Evolutionary conservation across 1,284 basidiomycete species (phyloP), one percentile per base, ranked within the genome.

Genomic region (Cryptococcus wingfieldii): DNA sequence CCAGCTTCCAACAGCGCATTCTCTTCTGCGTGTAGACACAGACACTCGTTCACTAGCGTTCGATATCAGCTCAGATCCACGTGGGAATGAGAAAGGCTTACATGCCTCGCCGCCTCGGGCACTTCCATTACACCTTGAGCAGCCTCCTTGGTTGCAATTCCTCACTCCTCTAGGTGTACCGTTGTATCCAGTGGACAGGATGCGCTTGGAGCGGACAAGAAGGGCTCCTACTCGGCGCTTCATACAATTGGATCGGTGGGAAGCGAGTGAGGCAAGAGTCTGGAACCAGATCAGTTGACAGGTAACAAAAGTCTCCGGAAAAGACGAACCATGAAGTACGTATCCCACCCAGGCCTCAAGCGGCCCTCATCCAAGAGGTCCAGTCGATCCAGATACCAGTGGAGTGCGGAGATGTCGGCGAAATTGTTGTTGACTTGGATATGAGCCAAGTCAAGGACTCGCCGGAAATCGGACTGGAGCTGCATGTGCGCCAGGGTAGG

Each of bases 151-250:
- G 66, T 89, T 88, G 70, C 93, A 96, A 68, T 96, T 96, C 38
- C 67, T 80, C 42, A 97, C 80, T 3, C 93, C 92, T 9, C 91
- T 83, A 9, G 96, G 90, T 0, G 96, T 98, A 4, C 96, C 96
- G 70, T 99, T 99, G 77, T 99, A 99, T 80, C 96, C 96, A 1
- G 96, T 97, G n/a, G 90, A 85, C 39, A 98, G 80, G 51, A 99
- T 89, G 27, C 94, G 83, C 63, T 89, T 86, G 2, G 64, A 74
- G 4, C 89, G 83, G 31, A 97, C 92, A 41, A 98, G 80, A 16
- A 98, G 85, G 0, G 92, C 93, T 13, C 94, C 94, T 0, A 98
- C 94, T 1, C 96, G 84, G 4, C 96, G 85, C 72, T 99, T 99
- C 95, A 98, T 98, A 75, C 88, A 98, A 72, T 92, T 98, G n/a